Conservation (phyloP, 2,329 filamentous ascomycete genomes). For the Myriosclerotinia curreyana region DNA sequence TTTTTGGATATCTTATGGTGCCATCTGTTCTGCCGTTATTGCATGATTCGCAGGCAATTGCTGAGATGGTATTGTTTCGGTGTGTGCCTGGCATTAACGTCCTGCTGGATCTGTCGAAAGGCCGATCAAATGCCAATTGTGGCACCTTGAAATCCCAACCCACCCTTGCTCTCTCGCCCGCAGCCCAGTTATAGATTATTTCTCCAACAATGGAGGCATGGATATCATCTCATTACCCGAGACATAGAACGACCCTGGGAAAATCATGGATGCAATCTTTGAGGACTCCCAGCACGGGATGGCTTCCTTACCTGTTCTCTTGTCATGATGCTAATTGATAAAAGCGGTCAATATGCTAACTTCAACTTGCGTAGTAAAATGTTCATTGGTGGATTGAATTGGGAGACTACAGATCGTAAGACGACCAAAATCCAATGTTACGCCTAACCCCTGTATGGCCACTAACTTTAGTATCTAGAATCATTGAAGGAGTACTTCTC, state of each 20-base stretch:
- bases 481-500: conserved; percentile 96
- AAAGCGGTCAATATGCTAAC: conserved; percentile 30
- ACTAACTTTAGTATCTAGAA: conserved; percentile 54
- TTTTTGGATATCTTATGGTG: conserved; percentile 41
- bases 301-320: conserved; percentile 22
- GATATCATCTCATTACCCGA: conserved; percentile 8
- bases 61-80: conserved; percentile 18
- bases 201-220: conserved; percentile 1
- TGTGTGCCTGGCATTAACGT: conserved; percentile 17
- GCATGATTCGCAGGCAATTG: conserved; percentile 27
- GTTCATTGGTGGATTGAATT: conserved; percentile 98
- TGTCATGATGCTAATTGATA: conserved; percentile 14
- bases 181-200: conserved; percentile 17
- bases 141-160: conserved; percentile 13
- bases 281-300: background rate
- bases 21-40: conserved; percentile 38
- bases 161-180: conserved; percentile 12
- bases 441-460: background rate
- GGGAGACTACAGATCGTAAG: conserved; percentile 97
- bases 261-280: conserved; percentile 8
- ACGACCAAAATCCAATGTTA: conserved; percentile 10
- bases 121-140: conserved; percentile 12
- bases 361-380: conserved; percentile 71
- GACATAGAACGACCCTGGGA: background rate
- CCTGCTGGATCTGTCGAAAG: conserved; percentile 13